Percentiles rank a stretch among this genome's conserved stretches.
phyloP scores from a whole-genome alignment of 176 grass and related monocot species.

The Oryza meridionalis region DNA sequence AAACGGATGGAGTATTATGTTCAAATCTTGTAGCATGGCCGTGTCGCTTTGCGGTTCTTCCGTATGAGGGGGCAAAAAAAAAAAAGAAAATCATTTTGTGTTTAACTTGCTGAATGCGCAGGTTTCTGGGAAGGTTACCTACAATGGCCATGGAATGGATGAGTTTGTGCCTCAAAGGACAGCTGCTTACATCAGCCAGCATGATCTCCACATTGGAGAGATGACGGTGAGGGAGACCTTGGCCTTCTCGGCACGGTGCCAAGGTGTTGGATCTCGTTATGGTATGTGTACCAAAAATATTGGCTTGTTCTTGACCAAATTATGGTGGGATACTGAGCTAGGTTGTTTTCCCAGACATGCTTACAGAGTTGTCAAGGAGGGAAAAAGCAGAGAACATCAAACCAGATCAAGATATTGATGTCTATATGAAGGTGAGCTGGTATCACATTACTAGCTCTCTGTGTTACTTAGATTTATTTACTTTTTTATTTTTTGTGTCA shows the following conservation, averaged over 20 bases:
- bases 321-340: constrained; percentile 19
- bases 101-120: neutral
- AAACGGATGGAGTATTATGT: too few species aligned
- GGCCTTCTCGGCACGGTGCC: constrained; percentile 76
- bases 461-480: neutral
- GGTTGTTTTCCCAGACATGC: constrained; percentile 45
- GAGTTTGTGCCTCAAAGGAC: constrained; percentile 89
- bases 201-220: constrained; percentile 87
- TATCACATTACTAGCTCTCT: neutral
- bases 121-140: constrained; percentile 66
- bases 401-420: neutral
- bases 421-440: neutral
- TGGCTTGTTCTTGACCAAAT: constrained; percentile 4
- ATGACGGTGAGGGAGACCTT: constrained; percentile 96
- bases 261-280: constrained; percentile 79
- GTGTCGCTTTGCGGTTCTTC: neutral
- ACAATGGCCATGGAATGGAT: constrained; percentile 81
- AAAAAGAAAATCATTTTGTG: too few species aligned
- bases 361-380: neutral
- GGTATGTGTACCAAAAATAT: constrained; percentile 44
- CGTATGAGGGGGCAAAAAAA: neutral
- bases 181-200: constrained; percentile 86
- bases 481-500: neutral
- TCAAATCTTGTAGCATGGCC: neutral
- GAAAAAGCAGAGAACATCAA: neutral